Evolutionary conservation across 352 stramenopile genomes (phyloP), one percentile per base, ranked within the genome.

Genomic region (Peronospora belbahrii): DNA sequence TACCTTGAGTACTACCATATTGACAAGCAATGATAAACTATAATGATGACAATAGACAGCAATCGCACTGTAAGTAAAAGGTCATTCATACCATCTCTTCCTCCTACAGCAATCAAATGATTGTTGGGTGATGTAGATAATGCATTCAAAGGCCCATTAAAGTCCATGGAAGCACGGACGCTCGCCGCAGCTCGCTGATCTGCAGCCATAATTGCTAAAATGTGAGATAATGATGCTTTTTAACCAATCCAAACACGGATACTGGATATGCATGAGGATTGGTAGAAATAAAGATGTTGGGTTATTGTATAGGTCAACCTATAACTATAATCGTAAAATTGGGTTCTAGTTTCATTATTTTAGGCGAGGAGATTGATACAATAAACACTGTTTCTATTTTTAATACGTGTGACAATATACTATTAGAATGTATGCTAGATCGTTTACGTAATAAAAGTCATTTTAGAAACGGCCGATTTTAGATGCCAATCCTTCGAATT

Each of bases 161-260:
- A 94, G 64, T 94, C 83, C 62, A 91, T 86, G 27, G 79, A 89
- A 20, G 79, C 78, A 45, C 80, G 75, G 56, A 91, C 80, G 54
- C 77, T 85, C 31, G 58, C 59, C 24, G 49, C 62, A 7, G 56
- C 42, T 25, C 59, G 55, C 59, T 83, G 45, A 30, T 57, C 48
- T 30, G 46, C 56, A 28, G 46, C 59, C 30, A 48, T 61, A 30
- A 13, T 35, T n/a, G 27, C 19, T 1, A 13, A 14, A 39, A 53
- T 22, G 13, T 1, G 23, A 39, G 44, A 37, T 52, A 33, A 0
- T 7, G 7, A n/a, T 0, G 1, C 23, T 39, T 60, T 62, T 61
- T 32, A 28, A 23, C 56, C 56, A 65, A 61, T 65, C 40, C 20
- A 7, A 46, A n/a, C n/a, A n/a, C n/a, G n/a, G n/a, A n/a, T n/a